Conservation (phyloP, 2,329 filamentous ascomycete species). For the Botrytis fragariae region DNA sequence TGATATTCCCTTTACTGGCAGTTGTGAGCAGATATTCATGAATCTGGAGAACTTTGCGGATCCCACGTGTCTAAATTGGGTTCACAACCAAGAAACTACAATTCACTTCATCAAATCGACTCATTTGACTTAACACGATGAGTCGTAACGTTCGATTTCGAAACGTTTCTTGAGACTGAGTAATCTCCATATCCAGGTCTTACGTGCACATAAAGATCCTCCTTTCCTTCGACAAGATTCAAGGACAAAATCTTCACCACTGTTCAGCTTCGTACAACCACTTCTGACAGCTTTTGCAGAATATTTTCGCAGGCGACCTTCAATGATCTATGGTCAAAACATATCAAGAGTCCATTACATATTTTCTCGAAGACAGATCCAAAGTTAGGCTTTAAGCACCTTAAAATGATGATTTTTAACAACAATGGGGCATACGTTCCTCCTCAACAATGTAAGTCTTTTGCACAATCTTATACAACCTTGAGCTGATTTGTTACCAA, state of each 20-base stretch:
- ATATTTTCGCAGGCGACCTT: neutral
- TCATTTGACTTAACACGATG: neutral
- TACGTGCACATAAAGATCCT: neutral
- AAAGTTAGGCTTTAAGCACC: neutral
- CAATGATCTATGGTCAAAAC: accelerated
- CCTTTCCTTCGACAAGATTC: neutral
- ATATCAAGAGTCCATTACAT: neutral
- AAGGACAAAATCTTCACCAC: neutral
- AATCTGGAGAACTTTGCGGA: neutral
- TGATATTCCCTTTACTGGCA: neutral
- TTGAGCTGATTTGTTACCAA: neutral
- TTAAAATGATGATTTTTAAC: neutral
- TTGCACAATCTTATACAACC: neutral
- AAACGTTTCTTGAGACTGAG: neutral
- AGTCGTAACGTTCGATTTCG: neutral
- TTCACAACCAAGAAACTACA: neutral
- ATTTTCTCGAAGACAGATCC: neutral
- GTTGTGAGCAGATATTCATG: neutral
- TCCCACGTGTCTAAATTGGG: neutral
- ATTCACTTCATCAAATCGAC: neutral
- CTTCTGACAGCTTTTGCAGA: neutral
- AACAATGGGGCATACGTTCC: neutral
- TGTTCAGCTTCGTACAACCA: neutral
- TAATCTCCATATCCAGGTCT: neutral
- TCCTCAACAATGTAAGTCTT: neutral